A percentile compares a stretch with the other conserved stretches of the same genome.
Conservation (phyloP, 768 basidiomycete genomes). For the Mycena metata region DNA sequence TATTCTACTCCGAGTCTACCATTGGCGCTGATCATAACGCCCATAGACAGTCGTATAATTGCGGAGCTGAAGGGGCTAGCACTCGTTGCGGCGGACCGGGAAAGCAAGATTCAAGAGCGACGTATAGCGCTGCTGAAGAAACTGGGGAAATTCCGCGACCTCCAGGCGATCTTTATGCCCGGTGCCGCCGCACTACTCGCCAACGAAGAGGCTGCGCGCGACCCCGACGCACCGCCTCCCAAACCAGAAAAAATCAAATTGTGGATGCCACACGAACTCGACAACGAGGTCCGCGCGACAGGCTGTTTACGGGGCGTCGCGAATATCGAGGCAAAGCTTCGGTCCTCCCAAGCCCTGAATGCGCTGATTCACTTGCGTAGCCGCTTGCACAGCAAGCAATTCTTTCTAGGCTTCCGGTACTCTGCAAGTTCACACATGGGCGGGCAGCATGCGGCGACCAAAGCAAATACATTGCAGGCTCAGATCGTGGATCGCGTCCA, state of each 20-base stretch:
- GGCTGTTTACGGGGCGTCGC: not conserved
- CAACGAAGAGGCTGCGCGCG: not conserved
- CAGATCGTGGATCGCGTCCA: not conserved
- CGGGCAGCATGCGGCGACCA: not conserved
- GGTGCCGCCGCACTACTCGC: not conserved
- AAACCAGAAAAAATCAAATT: not conserved
- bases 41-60: not conserved
- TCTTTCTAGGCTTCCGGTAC: not conserved
- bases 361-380: not conserved
- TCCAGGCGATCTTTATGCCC: constrained; percentile 10
- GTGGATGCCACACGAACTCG: constrained; percentile 7
- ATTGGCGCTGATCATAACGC: not conserved
- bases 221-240: not conserved
- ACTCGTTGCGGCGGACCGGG: constrained; percentile 5
- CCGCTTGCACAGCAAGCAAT: not conserved
- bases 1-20: not conserved
- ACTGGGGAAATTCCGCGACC: not conserved
- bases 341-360: not conserved
- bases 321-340: not conserved
- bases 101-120: constrained; percentile 8
- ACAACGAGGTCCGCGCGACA: not conserved
- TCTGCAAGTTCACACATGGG: not conserved
- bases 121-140: constrained; percentile 1
- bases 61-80: not conserved
- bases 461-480: not conserved